Evolutionary conservation across 2,329 filamentous ascomycete species (phyloP).

Genomic region (Periconia sp.): DNA sequence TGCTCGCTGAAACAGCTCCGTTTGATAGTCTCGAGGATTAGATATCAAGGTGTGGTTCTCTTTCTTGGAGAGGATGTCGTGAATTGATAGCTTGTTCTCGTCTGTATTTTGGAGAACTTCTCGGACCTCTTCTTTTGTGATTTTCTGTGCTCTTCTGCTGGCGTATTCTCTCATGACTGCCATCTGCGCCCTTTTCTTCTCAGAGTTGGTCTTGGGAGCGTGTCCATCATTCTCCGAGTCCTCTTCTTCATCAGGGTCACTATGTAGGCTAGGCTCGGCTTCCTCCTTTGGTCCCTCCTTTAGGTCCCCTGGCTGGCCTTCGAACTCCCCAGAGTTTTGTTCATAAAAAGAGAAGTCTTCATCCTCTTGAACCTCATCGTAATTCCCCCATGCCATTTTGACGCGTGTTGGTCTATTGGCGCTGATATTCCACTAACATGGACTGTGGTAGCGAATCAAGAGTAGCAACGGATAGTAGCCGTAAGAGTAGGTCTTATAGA

Average conservation of each 20-base stretch:
- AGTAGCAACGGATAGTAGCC: no score
- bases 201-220: slow-evolving; percentile 31
- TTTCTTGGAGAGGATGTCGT: slow-evolving; percentile 60
- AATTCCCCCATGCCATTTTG: slow-evolving; percentile 25
- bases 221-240: slow-evolving; percentile 36
- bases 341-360: no score
- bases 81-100: slow-evolving; percentile 59
- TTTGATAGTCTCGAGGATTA: slow-evolving; percentile 86
- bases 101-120: slow-evolving; percentile 43
- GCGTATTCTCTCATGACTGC: slow-evolving; percentile 51
- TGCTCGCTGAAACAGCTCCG: slow-evolving; percentile 87
- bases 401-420: not conserved
- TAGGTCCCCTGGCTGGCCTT: no score
- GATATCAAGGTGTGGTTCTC: slow-evolving; percentile 67
- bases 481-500: no score
- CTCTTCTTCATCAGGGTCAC: slow-evolving; percentile 21
- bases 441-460: no score
- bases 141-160: slow-evolving; percentile 49
- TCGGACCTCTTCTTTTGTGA: slow-evolving; percentile 49
- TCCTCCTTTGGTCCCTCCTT: not conserved
- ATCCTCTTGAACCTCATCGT: slow-evolving; percentile 26
- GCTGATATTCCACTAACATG: no score
- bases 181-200: slow-evolving; percentile 51
- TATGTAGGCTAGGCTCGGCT: not conserved
- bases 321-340: no score